Evolutionary conservation across 768 basidiomycete species (phyloP).

Genomic region (Mycena metata): DNA sequence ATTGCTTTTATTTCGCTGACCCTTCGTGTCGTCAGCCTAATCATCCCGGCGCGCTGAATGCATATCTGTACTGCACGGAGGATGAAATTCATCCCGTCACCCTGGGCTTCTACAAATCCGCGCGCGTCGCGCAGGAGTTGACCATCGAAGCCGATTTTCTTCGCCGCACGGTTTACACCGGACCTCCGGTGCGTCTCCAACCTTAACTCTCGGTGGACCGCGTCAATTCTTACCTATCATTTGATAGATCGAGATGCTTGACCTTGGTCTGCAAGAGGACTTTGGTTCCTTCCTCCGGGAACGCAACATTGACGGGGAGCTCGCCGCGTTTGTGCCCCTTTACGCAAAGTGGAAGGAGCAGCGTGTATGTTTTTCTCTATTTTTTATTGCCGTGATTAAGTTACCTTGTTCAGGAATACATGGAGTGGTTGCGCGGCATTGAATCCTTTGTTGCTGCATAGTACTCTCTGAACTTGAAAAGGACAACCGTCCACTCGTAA

Average conservation of each 20-base stretch:
- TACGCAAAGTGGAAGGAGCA: slow-evolving; percentile 94
- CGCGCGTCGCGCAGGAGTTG: slow-evolving; percentile 78
- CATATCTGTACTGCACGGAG: slow-evolving; percentile 85
- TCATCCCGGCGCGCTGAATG: slow-evolving; percentile 75
- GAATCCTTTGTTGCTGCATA: slow-evolving; percentile 82
- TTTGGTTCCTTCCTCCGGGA: slow-evolving; percentile 91
- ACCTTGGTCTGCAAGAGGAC: slow-evolving; percentile 87
- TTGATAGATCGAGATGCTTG: slow-evolving; percentile 93
- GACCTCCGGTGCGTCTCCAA: slow-evolving; percentile 80
- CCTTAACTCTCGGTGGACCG: too few relatives aligned
- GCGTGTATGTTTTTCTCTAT: slow-evolving; percentile 67
- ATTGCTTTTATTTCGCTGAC: background rate
- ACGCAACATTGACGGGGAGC: slow-evolving; percentile 85
- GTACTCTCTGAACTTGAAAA: background rate
- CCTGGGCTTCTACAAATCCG: slow-evolving; percentile 85
- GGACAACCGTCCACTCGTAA: background rate
- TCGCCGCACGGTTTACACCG: slow-evolving; percentile 90
- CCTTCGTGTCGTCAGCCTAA: slow-evolving; percentile 54
- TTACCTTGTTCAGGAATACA: slow-evolving; percentile 98
- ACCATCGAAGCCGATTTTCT: slow-evolving; percentile 95
- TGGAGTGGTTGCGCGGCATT: slow-evolving; percentile 87
- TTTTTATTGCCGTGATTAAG: slow-evolving; percentile 24
- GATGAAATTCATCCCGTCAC: slow-evolving; percentile 87
- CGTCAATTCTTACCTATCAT: too few relatives aligned
- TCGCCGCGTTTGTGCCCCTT: slow-evolving; percentile 90